These are phyloP conservation scores for Wickerhamiella vanderwaltii DNA, from an alignment of 805 yeast genomes.

Conservation along the genomic window DNA sequence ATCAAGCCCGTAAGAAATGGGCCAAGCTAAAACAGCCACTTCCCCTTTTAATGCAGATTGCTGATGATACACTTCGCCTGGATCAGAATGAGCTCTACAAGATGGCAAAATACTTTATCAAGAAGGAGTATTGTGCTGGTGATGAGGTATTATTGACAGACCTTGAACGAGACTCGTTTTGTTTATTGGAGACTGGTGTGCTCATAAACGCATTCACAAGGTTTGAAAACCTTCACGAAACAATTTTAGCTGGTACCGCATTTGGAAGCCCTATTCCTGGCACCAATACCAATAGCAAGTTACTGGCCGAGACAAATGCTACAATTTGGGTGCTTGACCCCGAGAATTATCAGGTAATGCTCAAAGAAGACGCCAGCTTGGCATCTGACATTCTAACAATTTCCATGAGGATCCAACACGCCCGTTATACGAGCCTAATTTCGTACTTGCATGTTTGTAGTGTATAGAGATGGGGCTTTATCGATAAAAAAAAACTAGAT, in stretches of 20 bases:
- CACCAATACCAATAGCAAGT: constrained; percentile 34
- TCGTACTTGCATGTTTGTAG: constrained; percentile 58
- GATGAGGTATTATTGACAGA: constrained; percentile 33
- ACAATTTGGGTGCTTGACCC: constrained; percentile 56
- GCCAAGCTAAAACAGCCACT: constrained; percentile 41
- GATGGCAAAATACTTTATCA: constrained; percentile 44
- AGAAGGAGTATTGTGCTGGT: constrained; percentile 37
- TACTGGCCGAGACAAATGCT: constrained; percentile 48
- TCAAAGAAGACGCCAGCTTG: constrained; percentile 36
- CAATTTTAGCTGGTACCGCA: constrained; percentile 58
- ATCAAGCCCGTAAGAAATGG: constrained; percentile 23
- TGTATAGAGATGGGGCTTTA: too few species aligned
- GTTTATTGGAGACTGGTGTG: constrained; percentile 34
- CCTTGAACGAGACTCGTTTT: constrained; percentile 42
- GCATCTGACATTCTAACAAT: constrained; percentile 55
- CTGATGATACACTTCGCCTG: constrained; percentile 28
- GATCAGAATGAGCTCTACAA: constrained; percentile 50
- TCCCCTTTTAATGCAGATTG: constrained; percentile 50
- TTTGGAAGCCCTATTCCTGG: constrained; percentile 50
- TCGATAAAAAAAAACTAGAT: too few species aligned
- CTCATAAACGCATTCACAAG: constrained; percentile 7
- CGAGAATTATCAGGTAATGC: constrained; percentile 34
- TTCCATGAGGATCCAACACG: constrained; percentile 50
- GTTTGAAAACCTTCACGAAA: constrained; percentile 36
- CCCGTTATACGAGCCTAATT: constrained; percentile 60